Percentiles rank a stretch among this genome's conserved stretches.
phyloP scores from a whole-genome alignment of 1,139 yeast genomes.

The Candida pseudocylindracea region DNA sequence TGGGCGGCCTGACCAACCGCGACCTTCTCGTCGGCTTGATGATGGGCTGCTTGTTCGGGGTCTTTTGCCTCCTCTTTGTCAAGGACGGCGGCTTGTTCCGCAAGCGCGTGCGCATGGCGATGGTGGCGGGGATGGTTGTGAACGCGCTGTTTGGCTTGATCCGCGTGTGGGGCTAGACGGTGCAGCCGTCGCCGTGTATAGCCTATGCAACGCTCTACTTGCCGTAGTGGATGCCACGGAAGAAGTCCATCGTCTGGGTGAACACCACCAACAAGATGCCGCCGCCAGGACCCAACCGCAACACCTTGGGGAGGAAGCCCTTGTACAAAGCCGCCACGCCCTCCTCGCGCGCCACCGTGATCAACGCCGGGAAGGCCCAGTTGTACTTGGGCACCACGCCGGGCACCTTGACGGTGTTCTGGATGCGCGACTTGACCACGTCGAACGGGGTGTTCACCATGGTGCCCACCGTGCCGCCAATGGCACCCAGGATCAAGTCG shows the following conservation, averaged over 20 bases:
- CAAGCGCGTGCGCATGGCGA: slow-evolving; percentile 36
- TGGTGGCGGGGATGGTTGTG: slow-evolving; percentile 35
- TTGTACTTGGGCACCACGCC: slow-evolving; percentile 71
- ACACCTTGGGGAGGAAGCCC: slow-evolving; percentile 92
- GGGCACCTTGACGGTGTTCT: slow-evolving; percentile 7
- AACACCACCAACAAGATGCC: slow-evolving; percentile 92
- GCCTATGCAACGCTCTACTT: not conserved
- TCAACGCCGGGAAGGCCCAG: slow-evolving; percentile 77
- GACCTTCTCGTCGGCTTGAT: slow-evolving; percentile 42
- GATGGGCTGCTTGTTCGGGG: slow-evolving; percentile 44
- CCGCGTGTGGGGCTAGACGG: slow-evolving; percentile 10
- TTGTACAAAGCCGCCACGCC: slow-evolving; percentile 68
- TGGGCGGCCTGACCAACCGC: slow-evolving; percentile 20
- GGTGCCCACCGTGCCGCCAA: slow-evolving; percentile 96
- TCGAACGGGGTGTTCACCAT: slow-evolving; percentile 89
- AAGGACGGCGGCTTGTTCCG: slow-evolving; percentile 34
- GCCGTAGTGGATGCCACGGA: slow-evolving; percentile 31
- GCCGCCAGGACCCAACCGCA: slow-evolving; percentile 98
- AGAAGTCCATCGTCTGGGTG: slow-evolving; percentile 87
- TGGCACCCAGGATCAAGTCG: slow-evolving; percentile 78
- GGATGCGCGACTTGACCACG: slow-evolving; percentile 93
- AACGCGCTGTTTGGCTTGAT: slow-evolving; percentile 36
- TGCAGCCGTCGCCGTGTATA: too few relatives aligned
- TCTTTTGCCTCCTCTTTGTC: slow-evolving; percentile 30
- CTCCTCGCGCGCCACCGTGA: slow-evolving; percentile 68